phyloP scores from a whole-genome alignment of 805 yeast genomes.

The Zygoascus tannicola region DNA sequence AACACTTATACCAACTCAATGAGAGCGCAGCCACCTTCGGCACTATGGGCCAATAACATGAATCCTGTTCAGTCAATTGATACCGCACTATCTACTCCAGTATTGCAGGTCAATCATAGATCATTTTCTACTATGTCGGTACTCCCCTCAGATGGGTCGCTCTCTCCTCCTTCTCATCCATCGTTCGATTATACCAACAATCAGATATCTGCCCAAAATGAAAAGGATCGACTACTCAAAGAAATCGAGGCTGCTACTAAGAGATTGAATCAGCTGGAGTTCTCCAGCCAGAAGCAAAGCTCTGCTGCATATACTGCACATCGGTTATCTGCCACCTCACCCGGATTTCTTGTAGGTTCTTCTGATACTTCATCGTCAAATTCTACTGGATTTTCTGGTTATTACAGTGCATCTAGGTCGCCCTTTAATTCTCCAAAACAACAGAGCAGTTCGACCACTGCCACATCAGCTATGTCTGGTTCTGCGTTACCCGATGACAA shows the following conservation, averaged over 20 bases:
- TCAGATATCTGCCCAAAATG: not conserved
- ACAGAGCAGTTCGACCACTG: not conserved
- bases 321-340: too few relatives aligned
- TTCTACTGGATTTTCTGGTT: not conserved
- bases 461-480: not conserved
- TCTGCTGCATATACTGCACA: too few relatives aligned
- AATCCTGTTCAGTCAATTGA: not conserved
- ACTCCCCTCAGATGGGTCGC: not conserved
- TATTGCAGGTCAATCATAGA: not conserved
- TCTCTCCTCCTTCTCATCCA: not conserved
- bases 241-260: constrained; percentile 5
- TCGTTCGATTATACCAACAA: not conserved
- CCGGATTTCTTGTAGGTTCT: too few relatives aligned
- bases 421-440: not conserved
- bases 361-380: too few relatives aligned
- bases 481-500: too few relatives aligned
- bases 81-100: not conserved
- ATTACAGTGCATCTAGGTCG: not conserved
- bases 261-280: constrained; percentile 1
- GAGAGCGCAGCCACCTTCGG: not conserved
- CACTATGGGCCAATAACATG: not conserved
- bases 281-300: not conserved
- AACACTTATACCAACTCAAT: not conserved
- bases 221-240: constrained; percentile 5
- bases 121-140: not conserved